Evolutionary conservation across 192 early-diverging fungal species (phyloP), one percentile per base, ranked within the genome.

Genomic region (Rhizophagus prolifer): DNA sequence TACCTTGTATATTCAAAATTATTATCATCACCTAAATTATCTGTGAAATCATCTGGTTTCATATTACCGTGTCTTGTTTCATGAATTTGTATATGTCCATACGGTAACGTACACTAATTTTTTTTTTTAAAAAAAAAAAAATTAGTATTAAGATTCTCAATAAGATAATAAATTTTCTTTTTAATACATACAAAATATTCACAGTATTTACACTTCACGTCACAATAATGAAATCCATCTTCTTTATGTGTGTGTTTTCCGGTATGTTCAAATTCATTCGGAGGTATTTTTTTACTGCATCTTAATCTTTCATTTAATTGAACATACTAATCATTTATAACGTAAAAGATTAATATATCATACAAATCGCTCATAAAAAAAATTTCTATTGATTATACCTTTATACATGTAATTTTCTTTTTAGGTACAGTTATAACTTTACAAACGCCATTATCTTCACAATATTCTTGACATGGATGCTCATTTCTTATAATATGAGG

Each of bases 401-500:
- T 66, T 14, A 21, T 41, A 66, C 38, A 66, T 7, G 65, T 50
- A 41, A 66, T 65, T 46, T 75, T 36, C 4, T 36, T 54, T 31
- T 69, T 69, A 1, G 77, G 77, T 47, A 71, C 68, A 26, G 21
- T 54, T 23, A 28, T 9, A 9, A 74, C 26, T 58, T 65, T 74
- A 54, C 78, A 79, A 14, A 79, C 66, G 4, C 78, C 78, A n/a
- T 13, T 10, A 14, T 44, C 47, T 58, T 79, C 62, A 58, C 78
- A 79, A 21, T 66, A 12, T 38, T 79, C 25, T 19, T 26, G 31
- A 47, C 78, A 79, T 64, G 64, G 78, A 73, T 79, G 78, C 19
- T 74, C 78, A 21, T 74, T 19, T 6, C 76, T 78, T 60, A 38
- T 44, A 54, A 41, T 9, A 38, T 67, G 16, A 28, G 4, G 12